phyloP scores from a whole-genome alignment of 139 green algal genomes.

The Volvox africanus region DNA sequence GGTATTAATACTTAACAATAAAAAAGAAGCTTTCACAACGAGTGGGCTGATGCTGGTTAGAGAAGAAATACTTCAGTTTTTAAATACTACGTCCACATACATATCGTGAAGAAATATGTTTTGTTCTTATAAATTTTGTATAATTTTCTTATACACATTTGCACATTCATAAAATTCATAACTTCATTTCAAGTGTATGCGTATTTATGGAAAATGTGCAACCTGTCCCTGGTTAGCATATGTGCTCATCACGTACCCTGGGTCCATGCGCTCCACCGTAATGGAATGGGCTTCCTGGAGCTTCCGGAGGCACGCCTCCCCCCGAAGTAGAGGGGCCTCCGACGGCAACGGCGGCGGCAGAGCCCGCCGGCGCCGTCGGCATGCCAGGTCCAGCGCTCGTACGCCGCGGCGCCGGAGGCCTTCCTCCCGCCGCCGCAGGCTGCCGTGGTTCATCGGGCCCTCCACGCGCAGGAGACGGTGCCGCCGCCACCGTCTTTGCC shows the following conservation, averaged over 20 bases:
- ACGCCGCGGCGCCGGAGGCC: conserved; percentile 1
- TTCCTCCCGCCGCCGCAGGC: neutral
- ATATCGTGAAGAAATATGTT: no score
- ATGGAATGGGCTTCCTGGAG: neutral
- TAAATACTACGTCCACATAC: no score
- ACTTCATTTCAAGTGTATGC: neutral
- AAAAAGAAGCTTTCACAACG: no score
- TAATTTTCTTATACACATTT: no score
- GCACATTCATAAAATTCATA: no score
- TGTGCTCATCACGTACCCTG: conserved; percentile 3
- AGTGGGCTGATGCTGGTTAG: no score
- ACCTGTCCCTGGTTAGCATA: neutral
- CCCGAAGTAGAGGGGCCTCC: neutral
- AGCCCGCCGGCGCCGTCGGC: neutral
- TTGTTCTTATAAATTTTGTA: no score
- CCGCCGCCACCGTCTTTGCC: neutral
- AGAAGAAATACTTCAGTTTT: no score
- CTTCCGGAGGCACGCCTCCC: neutral
- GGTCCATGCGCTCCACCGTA: neutral
- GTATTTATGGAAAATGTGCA: no score
- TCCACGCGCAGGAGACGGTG: neutral
- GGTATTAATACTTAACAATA: no score
- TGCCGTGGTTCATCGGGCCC: neutral
- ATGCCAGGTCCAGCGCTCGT: neutral
- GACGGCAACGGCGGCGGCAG: neutral